Percentiles rank a stretch among this genome's conserved stretches.
Conservation (phyloP, 441 rosid genomes). For the Mallotus repandus region DNA sequence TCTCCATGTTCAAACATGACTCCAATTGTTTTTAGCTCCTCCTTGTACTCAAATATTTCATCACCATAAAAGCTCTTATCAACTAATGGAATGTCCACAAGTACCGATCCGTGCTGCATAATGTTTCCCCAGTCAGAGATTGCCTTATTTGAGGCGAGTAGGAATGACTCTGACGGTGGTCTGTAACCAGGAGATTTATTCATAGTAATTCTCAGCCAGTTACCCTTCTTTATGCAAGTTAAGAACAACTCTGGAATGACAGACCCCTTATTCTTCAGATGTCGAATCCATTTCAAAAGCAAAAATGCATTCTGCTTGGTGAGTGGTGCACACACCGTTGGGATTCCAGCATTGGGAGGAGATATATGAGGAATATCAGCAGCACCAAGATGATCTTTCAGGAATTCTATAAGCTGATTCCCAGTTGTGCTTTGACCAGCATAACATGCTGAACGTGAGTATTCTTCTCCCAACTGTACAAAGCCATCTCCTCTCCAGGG, state of each 20-base stretch:
- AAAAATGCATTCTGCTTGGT: conserved; percentile 47
- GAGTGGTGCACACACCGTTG: conserved; percentile 50
- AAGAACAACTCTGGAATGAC: conserved; percentile 43
- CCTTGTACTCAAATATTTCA: conserved; percentile 32
- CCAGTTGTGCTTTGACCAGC: conserved; percentile 35
- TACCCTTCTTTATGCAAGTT: conserved; percentile 45
- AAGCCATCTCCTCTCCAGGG: conserved; percentile 49
- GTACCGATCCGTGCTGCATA: conserved; percentile 49
- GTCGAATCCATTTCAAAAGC: conserved; percentile 52
- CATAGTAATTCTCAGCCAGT: conserved; percentile 58
- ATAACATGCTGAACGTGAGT: conserved; percentile 32
- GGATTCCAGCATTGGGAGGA: conserved; percentile 57
- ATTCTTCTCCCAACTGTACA: conserved; percentile 59
- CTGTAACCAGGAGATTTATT: conserved; percentile 41
- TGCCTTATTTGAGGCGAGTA: conserved; percentile 24
- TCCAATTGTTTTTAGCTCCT: conserved; percentile 51
- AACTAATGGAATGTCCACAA: conserved; percentile 70
- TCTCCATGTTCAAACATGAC: conserved; percentile 54
- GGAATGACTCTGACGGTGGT: conserved; percentile 66
- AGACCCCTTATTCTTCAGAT: conserved; percentile 5
- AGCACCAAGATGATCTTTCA: conserved; percentile 32
- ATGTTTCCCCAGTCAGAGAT: conserved; percentile 47
- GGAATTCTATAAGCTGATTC: conserved; percentile 38
- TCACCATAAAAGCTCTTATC: conserved; percentile 54
- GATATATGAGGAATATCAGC: conserved; percentile 47